Conservation (phyloP, 2,329 filamentous ascomycete species). For the Diplodia seriata region DNA sequence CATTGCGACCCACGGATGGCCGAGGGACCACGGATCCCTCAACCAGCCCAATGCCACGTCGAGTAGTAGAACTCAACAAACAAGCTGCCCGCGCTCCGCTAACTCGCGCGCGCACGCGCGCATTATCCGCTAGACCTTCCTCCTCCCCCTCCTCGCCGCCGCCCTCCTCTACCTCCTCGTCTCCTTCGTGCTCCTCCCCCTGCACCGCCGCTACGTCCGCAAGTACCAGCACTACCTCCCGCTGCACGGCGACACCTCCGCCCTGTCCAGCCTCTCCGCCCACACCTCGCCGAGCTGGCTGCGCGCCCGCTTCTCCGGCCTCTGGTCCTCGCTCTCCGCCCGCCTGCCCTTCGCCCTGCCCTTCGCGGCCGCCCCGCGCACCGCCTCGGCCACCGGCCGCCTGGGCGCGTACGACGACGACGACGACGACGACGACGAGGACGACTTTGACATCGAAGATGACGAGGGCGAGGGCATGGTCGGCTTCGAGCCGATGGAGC, state of each 20-base stretch:
- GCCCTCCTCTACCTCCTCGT: conserved; percentile 52
- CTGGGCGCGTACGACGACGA: conserved; percentile 11
- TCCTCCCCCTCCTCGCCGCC: conserved; percentile 55
- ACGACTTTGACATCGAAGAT: conserved; percentile 46
- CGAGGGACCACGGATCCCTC: conserved; percentile 14
- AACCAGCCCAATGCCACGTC: conserved; percentile 5
- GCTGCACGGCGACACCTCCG: conserved; percentile 41
- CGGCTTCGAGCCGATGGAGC: conserved; percentile 51
- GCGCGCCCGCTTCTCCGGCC: conserved; percentile 42
- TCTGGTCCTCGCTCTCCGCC: conserved; percentile 2
- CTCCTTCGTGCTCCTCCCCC: conserved; percentile 52
- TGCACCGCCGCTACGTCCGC: conserved; percentile 53
- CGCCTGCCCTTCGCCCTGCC: conserved; percentile 29
- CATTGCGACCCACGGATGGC: neutral
- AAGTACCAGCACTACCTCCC: conserved; percentile 55
- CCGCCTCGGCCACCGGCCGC: conserved; percentile 4
- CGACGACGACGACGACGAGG: conserved; percentile 33
- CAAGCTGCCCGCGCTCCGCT: conserved; percentile 14
- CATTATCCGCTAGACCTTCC: conserved; percentile 49
- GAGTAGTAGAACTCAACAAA: neutral
- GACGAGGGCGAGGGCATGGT: conserved; percentile 57
- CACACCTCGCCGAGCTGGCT: conserved; percentile 40
- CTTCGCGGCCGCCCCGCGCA: conserved; percentile 20
- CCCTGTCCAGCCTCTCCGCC: conserved; percentile 38
- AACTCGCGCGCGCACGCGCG: neutral